phyloP scores from a whole-genome alignment of 2,329 filamentous ascomycete species.

The Emydomyces testavorans region DNA sequence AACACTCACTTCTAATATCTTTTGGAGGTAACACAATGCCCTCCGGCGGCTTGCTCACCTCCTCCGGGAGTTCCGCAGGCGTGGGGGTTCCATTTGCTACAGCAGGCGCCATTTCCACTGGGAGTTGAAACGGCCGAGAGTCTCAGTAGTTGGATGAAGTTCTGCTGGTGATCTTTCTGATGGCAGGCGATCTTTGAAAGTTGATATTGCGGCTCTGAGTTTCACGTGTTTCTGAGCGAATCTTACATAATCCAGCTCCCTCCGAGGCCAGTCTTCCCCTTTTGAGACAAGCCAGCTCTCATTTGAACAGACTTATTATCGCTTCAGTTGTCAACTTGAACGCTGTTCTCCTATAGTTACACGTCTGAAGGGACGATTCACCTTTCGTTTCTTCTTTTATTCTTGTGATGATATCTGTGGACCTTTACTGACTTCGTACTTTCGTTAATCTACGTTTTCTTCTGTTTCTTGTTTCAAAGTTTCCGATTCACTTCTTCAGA shows the following conservation, averaged over 20 bases:
- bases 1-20: conserved; percentile 56
- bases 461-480: background rate
- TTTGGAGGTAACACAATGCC: conserved; percentile 76
- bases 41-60: conserved; percentile 64
- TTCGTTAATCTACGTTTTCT: conserved; percentile 18
- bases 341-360: background rate
- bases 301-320: background rate
- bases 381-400: conserved; percentile 13
- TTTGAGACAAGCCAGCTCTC: conserved; percentile 1
- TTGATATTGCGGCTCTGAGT: conserved; percentile 1
- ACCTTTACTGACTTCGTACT: conserved; percentile 16
- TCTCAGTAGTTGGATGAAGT: background rate
- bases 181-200: background rate
- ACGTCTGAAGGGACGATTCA: conserved; percentile 1
- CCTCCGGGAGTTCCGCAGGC: conserved; percentile 34
- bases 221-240: conserved; percentile 6
- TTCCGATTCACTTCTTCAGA: background rate
- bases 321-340: no score
- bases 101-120: conserved; percentile 30
- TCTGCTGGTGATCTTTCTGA: background rate
- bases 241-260: conserved; percentile 2
- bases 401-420: conserved; percentile 21
- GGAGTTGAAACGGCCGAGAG: background rate
- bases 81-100: conserved; percentile 28
- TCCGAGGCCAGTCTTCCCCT: background rate